Evolutionary conservation across 176 grass and related monocot species (phyloP), one percentile per base, ranked within the genome.

Genomic region (Bromus sterilis): DNA sequence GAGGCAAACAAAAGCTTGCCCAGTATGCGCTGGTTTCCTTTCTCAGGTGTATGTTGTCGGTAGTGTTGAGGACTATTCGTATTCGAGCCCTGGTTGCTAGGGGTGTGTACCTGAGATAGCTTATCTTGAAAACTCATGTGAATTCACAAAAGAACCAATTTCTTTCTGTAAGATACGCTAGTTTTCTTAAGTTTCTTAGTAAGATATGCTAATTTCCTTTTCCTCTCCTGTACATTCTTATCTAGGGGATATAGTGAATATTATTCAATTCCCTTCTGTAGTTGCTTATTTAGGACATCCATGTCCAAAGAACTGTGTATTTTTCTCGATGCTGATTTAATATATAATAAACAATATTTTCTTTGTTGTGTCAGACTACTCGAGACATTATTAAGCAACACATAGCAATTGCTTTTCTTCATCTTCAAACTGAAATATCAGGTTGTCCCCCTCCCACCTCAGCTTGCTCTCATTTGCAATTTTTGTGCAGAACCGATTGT

Each of bases 351-450:
- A 21, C 78, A 31, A 9, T 40, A 40, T 66, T 71, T 23, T 57
- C 71, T 91, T 80, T 85, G 66, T 61, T 88, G 9, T 81, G 78
- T 78, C 87, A 99, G 97, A 88, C 93, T 83, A 89, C 89, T 72
- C 88, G 91, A 56, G 90, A 86, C 78, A 95, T 93, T 81, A 86
- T 99, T 62, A 91, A 41, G 87, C 91, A 91, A 74, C 90, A 93
- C 78, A 95, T 99, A 57, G 83, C 83, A 58, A 85, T 79, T 78
- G 78, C 77, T 12, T 99, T 99, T 77, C 75, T 82, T 84, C 85
- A 93, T 93, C 97, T 99, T 82, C 93, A 91, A 62, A 82, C n/a
- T 86, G 97, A 95, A 85, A 89, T 95, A 86, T 93, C 93, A 99
- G 97, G 97, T 99, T 56, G 15, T 46, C 9, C 42, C 55, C 76